Evolutionary conservation across 331 rosid genomes (phyloP).

Genomic region (Pyracantha coccinea): DNA sequence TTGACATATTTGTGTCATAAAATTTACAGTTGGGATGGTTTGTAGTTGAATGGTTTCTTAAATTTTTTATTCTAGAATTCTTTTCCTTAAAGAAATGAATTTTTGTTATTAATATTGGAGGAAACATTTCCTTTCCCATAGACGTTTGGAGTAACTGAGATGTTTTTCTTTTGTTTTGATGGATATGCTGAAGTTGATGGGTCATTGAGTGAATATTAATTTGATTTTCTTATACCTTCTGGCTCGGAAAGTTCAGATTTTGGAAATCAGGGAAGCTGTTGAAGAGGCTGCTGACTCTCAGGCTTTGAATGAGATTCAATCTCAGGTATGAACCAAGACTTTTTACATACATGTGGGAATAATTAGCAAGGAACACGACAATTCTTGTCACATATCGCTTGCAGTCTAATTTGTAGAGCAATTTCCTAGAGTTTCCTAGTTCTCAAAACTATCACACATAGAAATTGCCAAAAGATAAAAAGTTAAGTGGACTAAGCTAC

Average conservation of each 20-base stretch:
- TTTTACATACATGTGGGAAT: background rate
- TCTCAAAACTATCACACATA: background rate
- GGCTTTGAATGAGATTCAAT: constrained; percentile 49
- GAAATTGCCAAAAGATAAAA: background rate
- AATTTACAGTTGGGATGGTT: background rate
- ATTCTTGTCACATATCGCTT: background rate
- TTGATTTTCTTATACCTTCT: background rate
- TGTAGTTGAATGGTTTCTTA: background rate
- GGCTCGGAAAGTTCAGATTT: constrained; percentile 40
- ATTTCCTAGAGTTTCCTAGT: background rate
- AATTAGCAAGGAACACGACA: background rate
- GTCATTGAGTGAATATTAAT: background rate
- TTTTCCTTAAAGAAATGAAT: background rate
- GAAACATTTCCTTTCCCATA: background rate
- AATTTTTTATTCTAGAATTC: background rate
- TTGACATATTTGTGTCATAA: background rate
- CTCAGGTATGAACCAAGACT: constrained; percentile 38
- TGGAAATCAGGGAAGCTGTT: constrained; percentile 94
- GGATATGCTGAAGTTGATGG: background rate
- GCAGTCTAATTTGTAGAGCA: background rate
- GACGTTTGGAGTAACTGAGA: background rate
- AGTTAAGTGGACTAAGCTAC: background rate
- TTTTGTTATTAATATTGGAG: background rate
- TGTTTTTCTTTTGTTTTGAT: background rate
- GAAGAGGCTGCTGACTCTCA: constrained; percentile 70